These are phyloP conservation scores for Wickerhamomyces queroliae DNA, from an alignment of 805 yeast genomes.

Conservation along the genomic window DNA sequence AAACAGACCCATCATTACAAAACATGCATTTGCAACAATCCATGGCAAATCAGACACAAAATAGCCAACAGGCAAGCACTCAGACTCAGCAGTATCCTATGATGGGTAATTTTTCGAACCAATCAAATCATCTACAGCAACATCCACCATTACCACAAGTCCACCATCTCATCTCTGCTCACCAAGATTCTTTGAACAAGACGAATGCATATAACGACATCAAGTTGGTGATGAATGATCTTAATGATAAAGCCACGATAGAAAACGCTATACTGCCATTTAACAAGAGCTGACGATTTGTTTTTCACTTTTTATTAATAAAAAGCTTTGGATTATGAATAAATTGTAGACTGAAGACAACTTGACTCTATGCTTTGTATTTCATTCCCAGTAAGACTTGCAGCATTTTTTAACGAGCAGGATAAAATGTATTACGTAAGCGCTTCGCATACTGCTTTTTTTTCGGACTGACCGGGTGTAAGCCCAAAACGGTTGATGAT, in stretches of 20 bases:
- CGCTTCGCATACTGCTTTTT: too few relatives aligned
- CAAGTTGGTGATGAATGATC: slow-evolving; percentile 6
- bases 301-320: too few relatives aligned
- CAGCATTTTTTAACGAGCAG: too few relatives aligned
- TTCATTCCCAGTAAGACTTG: too few relatives aligned
- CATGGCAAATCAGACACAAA: background rate
- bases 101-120: background rate
- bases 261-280: background rate
- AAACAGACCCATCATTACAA: too few relatives aligned
- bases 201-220: slow-evolving; percentile 7
- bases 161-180: background rate
- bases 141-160: slow-evolving; percentile 2
- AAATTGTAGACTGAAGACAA: too few relatives aligned
- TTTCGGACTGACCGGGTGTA: too few relatives aligned
- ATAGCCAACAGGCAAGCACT: background rate
- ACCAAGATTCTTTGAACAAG: background rate
- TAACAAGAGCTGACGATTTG: background rate
- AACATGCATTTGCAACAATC: background rate
- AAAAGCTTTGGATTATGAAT: too few relatives aligned
- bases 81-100: background rate
- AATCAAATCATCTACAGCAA: background rate
- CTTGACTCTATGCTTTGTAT: too few relatives aligned
- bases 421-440: too few relatives aligned
- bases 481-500: too few relatives aligned
- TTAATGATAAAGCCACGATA: background rate